Base-by-base conservation (phyloP, 1,139 yeast genomes). In the Taphrina populina region DNA sequence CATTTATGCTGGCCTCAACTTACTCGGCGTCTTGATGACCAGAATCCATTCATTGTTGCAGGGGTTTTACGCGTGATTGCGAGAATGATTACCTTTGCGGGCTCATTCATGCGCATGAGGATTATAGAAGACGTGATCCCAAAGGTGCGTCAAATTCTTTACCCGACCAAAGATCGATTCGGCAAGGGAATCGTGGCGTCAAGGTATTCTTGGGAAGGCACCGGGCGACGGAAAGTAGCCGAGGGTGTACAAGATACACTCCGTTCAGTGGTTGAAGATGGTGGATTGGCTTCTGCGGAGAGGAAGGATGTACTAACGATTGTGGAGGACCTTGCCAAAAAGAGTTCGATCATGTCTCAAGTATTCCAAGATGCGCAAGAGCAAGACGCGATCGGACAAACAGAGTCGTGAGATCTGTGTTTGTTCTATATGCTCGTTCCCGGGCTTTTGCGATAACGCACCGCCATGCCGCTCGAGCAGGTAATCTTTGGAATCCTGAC, bases 1-100 rank as follows among this genome's bases (percentile, higher is more conserved):
- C 83, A 94, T 1, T 73, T 77, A 2, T 70, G 79, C 15, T 92
- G 96, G 96, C 83, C 84, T 2, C 68, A 73, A 3, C 51, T 73
- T 1, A 62, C 65, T 0, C 61, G 66, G 0, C 63, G 69, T 3
- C 60, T 70, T 3, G 58, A 62, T 8, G 70, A 69, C 46, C 60
- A 63, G 3, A 69, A 69, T 26, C 51, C 60, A 0, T 65, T 62
- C 4, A 68, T 79, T 0, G 69, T 75, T 0, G 73, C 71, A 23
- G 67, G 71, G 7, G 67, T 78, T 0, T 60, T 72, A n/a, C 65
- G 65, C n/a, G 70, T 76, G 2, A 64, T 79, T 8, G 65, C 66
- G 1, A 64, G 62, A 8, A 62, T 79, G 15, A 67, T 81, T 4
- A 64, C 63, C 24, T 71, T 66, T 62, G 74, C 79, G 0, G 76